Evolutionary conservation across 768 basidiomycete genomes (phyloP).

Genomic region (Calocybe cyanea): DNA sequence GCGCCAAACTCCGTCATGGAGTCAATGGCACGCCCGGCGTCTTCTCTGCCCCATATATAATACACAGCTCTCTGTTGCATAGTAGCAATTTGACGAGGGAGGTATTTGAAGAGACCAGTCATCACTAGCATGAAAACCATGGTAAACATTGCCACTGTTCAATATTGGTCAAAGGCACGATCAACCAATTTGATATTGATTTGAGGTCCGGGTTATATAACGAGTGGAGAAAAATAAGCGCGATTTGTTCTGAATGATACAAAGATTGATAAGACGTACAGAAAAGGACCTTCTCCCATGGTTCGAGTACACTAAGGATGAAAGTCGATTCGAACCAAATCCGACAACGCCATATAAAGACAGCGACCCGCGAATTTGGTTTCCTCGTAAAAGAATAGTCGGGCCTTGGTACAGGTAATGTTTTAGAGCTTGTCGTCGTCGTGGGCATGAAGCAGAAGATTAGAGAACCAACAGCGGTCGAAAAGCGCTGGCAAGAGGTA

Average conservation of each 20-base stretch:
- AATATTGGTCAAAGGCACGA: too few species aligned
- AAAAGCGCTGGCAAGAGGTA: too few species aligned
- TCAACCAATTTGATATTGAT: too few species aligned
- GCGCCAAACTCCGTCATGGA: constrained; percentile 35
- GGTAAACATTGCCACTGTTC: constrained; percentile 39
- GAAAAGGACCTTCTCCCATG: constrained; percentile 49
- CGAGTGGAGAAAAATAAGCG: too few species aligned
- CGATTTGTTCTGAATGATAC: too few species aligned
- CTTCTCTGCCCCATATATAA: constrained; percentile 48
- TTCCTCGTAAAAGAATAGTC: constrained; percentile 18
- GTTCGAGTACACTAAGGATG: constrained; percentile 47
- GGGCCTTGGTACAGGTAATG: constrained; percentile 17
- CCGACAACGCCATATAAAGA: constrained; percentile 41
- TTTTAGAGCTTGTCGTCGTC: too few species aligned
- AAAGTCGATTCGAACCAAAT: constrained; percentile 56
- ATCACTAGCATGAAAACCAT: constrained; percentile 34
- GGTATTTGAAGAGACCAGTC: constrained; percentile 39
- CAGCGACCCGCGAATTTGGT: constrained; percentile 30
- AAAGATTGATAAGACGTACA: constrained; percentile 29
- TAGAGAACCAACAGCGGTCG: too few species aligned
- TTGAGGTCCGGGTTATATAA: too few species aligned
- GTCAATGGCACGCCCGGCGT: constrained; percentile 28
- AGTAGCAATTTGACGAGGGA: constrained; percentile 39
- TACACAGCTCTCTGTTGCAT: constrained; percentile 42
- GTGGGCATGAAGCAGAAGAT: too few species aligned